Conservation (phyloP, 192 early-diverging fungal genomes). For the Borealophlyctis nickersoniae region DNA sequence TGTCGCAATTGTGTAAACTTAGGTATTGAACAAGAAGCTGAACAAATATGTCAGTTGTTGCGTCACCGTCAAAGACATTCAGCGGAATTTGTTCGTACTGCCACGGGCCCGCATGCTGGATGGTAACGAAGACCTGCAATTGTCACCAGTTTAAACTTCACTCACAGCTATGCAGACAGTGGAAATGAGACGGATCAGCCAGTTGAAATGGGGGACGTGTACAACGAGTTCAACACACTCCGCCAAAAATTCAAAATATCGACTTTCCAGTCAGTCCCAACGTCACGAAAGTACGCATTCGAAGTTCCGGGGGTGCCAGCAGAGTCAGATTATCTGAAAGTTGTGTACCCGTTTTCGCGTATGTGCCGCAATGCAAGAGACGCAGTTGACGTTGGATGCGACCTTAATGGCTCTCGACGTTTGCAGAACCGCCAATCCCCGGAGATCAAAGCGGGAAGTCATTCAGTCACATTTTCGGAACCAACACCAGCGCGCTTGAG, state of each 20-base stretch:
- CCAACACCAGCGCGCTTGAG: constrained; percentile 83
- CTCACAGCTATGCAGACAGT: constrained; percentile 24
- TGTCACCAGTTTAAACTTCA: not conserved
- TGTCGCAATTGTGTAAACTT: too few species aligned
- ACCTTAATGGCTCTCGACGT: constrained; percentile 1
- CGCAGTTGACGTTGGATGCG: not conserved
- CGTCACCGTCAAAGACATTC: constrained; percentile 70
- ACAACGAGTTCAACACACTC: constrained; percentile 69
- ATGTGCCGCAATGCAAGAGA: not conserved
- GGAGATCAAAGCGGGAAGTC: constrained; percentile 58
- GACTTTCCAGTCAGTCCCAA: constrained; percentile 57
- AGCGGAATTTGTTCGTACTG: constrained; percentile 90
- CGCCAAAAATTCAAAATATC: constrained; percentile 54
- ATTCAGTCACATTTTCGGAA: constrained; percentile 86
- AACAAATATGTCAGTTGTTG: constrained; percentile 76
- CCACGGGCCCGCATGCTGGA: constrained; percentile 62
- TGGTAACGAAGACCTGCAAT: constrained; percentile 26
- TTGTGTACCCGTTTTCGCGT: constrained; percentile 66
- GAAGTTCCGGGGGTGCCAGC: constrained; percentile 78
- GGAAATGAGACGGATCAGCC: constrained; percentile 53
- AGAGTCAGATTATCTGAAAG: constrained; percentile 81
- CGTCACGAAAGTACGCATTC: constrained; percentile 87
- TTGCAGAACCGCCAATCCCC: constrained; percentile 63
- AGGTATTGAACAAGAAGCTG: constrained; percentile 54
- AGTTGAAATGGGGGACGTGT: constrained; percentile 67